Evolutionary conservation across 768 basidiomycete species (phyloP).

Genomic region (Trametes maxima): DNA sequence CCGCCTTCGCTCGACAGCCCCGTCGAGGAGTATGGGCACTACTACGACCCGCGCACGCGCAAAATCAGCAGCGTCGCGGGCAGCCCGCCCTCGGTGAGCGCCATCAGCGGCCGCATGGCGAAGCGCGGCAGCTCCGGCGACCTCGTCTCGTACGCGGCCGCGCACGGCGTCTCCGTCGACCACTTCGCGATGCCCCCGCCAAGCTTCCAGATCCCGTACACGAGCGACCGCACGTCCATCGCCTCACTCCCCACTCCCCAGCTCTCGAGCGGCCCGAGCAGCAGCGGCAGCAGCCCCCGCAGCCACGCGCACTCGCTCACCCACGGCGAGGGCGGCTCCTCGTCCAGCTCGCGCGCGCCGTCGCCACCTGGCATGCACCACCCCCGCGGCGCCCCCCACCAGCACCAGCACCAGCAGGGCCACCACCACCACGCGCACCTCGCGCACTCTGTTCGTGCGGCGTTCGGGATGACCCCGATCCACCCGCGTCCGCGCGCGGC

Average conservation of each 20-base stretch:
- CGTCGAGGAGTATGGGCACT: conserved; percentile 21
- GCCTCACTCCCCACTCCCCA: conserved; percentile 54
- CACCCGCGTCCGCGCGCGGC: conserved; percentile 42
- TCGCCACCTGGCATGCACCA: conserved; percentile 49
- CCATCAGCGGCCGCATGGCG: conserved; percentile 27
- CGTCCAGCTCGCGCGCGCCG: conserved; percentile 60
- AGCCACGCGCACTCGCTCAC: conserved; percentile 46
- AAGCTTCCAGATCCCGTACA: conserved; percentile 29
- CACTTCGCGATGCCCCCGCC: conserved; percentile 24
- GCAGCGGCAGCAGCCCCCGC: conserved; percentile 64
- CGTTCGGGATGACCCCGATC: conserved; percentile 93
- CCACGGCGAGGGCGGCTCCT: conserved; percentile 40
- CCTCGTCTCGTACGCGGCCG: conserved; percentile 31
- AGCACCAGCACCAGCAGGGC: conserved; percentile 14
- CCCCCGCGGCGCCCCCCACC: conserved; percentile 11
- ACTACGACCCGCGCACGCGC: conserved; percentile 25
- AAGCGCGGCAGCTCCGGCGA: conserved; percentile 36
- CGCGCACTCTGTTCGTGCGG: conserved; percentile 81
- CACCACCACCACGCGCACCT: conserved; percentile 59
- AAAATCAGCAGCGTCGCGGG: conserved; percentile 37
- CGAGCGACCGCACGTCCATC: conserved; percentile 28
- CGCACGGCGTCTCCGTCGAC: conserved; percentile 33
- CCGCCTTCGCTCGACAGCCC: conserved; percentile 45
- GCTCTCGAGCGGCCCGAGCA: conserved; percentile 66
- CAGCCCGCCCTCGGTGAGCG: conserved; percentile 38